Conservation (phyloP, 257 asterid genomes). For the Ehretia macrophylla region DNA sequence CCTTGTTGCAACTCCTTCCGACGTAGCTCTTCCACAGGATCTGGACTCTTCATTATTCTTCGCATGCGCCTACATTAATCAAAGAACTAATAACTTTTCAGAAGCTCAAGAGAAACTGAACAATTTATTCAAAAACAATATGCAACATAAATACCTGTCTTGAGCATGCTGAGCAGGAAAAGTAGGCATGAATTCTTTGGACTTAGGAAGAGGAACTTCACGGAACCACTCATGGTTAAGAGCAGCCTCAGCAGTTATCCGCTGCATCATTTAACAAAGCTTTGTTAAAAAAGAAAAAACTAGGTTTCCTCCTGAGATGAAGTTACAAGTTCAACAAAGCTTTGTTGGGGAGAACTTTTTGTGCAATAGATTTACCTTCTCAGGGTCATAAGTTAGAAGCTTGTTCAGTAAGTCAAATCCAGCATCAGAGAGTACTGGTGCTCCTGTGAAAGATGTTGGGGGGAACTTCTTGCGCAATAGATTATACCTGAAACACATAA, state of each 20-base stretch:
- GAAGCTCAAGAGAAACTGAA: background rate
- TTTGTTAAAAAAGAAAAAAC: background rate
- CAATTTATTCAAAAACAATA: background rate
- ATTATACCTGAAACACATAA: constrained; percentile 63
- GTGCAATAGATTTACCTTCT: constrained; percentile 49
- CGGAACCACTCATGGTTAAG: constrained; percentile 77
- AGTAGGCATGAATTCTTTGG: constrained; percentile 92
- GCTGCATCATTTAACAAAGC: constrained; percentile 32
- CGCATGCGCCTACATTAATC: constrained; percentile 48
- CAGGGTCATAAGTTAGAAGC: constrained; percentile 81
- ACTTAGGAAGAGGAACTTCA: constrained; percentile 88
- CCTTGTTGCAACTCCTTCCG: constrained; percentile 68
- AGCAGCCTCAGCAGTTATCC: constrained; percentile 74
- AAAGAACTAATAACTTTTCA: constrained; percentile 9
- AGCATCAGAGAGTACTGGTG: constrained; percentile 78
- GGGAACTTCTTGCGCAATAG: constrained; percentile 62
- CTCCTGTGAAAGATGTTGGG: constrained; percentile 64
- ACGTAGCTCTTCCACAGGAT: constrained; percentile 73
- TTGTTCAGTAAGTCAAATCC: constrained; percentile 81
- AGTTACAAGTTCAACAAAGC: background rate
- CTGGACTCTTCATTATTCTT: constrained; percentile 81
- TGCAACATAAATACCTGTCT: constrained; percentile 52
- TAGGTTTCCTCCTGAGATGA: background rate
- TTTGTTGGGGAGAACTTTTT: background rate
- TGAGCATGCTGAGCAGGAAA: constrained; percentile 92